A percentile compares a stretch with the other conserved stretches of the same genome.
Conservation (phyloP, 495 filamentous ascomycete species). For the Neurospora intermedia region DNA sequence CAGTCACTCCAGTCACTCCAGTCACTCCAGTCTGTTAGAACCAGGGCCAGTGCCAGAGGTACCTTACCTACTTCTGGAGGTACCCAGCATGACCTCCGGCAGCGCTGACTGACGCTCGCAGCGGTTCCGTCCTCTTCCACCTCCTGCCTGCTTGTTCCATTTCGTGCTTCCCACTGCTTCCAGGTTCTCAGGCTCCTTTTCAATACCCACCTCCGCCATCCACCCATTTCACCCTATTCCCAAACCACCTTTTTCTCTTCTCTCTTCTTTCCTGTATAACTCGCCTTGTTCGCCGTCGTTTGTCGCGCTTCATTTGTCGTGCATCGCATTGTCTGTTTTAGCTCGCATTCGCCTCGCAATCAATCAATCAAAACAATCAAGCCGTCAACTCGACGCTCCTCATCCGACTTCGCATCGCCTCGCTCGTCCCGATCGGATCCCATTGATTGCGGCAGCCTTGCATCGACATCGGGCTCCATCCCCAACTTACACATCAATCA, state of each 20-base stretch:
- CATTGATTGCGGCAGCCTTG: not conserved
- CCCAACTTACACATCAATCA: not conserved
- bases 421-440: not conserved
- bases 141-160: conserved; percentile 22
- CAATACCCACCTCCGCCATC: conserved; percentile 11
- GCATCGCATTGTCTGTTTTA: conserved; percentile 17
- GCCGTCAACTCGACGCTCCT: not conserved
- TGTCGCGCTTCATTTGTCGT: conserved; percentile 5
- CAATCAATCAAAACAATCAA: not conserved
- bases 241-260: conserved; percentile 16
- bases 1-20: no score
- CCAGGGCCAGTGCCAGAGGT: not conserved
- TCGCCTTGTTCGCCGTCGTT: conserved; percentile 25
- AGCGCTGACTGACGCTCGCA: conserved; percentile 3
- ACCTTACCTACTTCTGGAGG: not conserved
- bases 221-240: conserved; percentile 11
- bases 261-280: conserved; percentile 18
- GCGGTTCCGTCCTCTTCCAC: conserved; percentile 26
- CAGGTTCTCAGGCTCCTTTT: conserved; percentile 18
- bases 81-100: not conserved
- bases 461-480: not conserved
- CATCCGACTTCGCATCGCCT: not conserved
- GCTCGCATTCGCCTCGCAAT: not conserved
- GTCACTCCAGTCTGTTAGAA: not conserved
- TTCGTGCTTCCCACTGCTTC: not conserved